These are phyloP conservation scores for Irpex sp. DNA, from an alignment of 1,284 basidiomycete genomes.

Conservation along the genomic window DNA sequence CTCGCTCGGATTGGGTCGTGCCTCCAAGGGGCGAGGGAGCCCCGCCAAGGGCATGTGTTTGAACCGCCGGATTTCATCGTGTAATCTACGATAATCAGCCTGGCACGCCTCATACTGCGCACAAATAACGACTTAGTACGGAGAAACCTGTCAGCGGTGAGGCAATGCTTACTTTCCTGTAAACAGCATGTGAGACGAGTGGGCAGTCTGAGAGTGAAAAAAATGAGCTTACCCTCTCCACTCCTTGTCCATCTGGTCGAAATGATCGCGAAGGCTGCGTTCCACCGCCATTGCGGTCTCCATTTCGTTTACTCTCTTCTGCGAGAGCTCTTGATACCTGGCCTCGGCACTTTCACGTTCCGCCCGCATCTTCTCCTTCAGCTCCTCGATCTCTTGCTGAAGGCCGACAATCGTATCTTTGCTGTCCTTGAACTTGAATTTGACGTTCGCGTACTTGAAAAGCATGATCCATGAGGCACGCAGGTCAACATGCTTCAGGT, in stretches of 20 bases:
- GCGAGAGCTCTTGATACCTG: constrained; percentile 22
- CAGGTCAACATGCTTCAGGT: constrained; percentile 19
- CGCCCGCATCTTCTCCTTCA: constrained; percentile 15
- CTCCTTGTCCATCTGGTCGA: constrained; percentile 31
- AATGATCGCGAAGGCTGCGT: constrained; percentile 32
- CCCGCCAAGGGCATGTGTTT: constrained; percentile 16
- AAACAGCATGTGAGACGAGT: constrained; percentile 8
- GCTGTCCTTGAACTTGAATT: constrained; percentile 17
- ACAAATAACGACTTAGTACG: constrained; percentile 3
- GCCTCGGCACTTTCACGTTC: constrained; percentile 12
- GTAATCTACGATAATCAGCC: constrained; percentile 27
- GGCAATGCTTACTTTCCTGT: constrained; percentile 35
- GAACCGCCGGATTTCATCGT: constrained; percentile 25
- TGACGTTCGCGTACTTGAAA: constrained; percentile 17
- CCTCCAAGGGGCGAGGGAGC: constrained; percentile 24
- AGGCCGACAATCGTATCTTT: constrained; percentile 13
- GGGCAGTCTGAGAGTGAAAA: constrained; percentile 1
- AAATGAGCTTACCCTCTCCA: constrained; percentile 34
- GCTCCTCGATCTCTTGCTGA: constrained; percentile 18
- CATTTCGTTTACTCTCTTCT: constrained; percentile 31
- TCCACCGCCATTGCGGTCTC: constrained; percentile 32
- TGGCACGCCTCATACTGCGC: constrained; percentile 29
- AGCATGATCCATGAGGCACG: constrained; percentile 20
- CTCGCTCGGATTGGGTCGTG: constrained; percentile 26
- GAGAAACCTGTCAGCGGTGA: not conserved